Percentiles rank a stretch among this genome's conserved stretches.
These are phyloP conservation scores for Boletus hoseneyae DNA, from an alignment of 1,284 basidiomycete species.

Conservation along the genomic window DNA sequence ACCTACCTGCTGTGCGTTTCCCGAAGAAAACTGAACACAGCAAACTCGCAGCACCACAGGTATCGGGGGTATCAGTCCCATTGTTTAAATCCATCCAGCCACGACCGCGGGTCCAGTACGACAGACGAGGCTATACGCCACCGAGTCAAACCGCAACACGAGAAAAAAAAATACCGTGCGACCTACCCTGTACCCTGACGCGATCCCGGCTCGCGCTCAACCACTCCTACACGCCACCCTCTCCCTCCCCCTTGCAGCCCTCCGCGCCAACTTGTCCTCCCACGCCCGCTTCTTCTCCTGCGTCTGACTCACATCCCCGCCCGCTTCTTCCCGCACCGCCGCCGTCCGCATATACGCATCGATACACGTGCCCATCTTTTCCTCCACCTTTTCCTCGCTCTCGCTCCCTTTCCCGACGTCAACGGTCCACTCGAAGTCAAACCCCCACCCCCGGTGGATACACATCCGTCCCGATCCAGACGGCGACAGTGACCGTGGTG, in stretches of 20 bases:
- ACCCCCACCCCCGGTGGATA: slow-evolving; percentile 66
- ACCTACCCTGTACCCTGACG: neutral
- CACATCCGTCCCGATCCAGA: neutral
- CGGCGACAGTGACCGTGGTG: slow-evolving; percentile 26
- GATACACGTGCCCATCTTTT: slow-evolving; percentile 69
- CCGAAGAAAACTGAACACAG: neutral
- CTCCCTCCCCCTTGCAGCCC: slow-evolving; percentile 33
- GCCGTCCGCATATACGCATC: slow-evolving; percentile 46
- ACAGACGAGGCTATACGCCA: neutral
- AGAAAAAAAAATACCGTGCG: neutral
- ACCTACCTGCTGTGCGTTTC: no score
- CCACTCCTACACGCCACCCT: slow-evolving; percentile 25
- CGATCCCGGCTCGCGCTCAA: slow-evolving; percentile 7
- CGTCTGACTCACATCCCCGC: slow-evolving; percentile 60
- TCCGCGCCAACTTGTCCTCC: slow-evolving; percentile 47
- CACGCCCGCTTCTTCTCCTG: slow-evolving; percentile 64
- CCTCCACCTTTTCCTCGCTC: slow-evolving; percentile 39
- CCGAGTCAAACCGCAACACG: neutral
- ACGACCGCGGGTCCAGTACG: neutral
- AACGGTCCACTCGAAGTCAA: slow-evolving; percentile 71
- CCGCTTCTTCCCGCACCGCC: slow-evolving; percentile 48
- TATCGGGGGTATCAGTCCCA: neutral
- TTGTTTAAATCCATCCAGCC: neutral
- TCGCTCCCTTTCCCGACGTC: slow-evolving; percentile 11
- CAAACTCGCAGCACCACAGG: neutral